Evolutionary conservation across 2,329 filamentous ascomycete genomes (phyloP).

Genomic region (Balansia obtecta): DNA sequence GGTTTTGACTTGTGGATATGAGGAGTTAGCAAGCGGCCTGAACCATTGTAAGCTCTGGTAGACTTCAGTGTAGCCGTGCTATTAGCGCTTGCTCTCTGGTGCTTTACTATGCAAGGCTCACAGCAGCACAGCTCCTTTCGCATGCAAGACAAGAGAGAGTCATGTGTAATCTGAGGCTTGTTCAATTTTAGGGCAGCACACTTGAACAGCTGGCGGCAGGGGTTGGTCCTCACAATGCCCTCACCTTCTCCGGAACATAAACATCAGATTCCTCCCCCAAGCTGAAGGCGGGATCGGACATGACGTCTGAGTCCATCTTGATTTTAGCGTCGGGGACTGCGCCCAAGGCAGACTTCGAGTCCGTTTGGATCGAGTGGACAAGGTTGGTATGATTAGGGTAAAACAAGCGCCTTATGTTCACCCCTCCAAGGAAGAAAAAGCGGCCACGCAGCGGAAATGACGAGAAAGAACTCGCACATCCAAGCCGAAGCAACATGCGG

Average conservation of each 20-base stretch:
- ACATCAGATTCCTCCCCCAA: slow-evolving; percentile 29
- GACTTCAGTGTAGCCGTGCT: background rate
- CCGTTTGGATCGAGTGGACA: background rate
- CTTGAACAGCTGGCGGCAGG: background rate
- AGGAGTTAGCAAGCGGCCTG: slow-evolving; percentile 11
- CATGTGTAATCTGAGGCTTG: background rate
- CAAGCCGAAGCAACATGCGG: slow-evolving; percentile 7
- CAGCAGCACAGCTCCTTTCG: no score
- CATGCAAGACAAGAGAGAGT: no score
- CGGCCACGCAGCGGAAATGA: slow-evolving; percentile 1
- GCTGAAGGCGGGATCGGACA: slow-evolving; percentile 39
- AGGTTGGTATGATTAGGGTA: background rate
- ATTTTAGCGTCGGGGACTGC: background rate
- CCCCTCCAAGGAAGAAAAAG: slow-evolving; percentile 2
- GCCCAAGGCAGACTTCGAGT: background rate
- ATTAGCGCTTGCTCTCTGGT: background rate
- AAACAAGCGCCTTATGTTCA: background rate
- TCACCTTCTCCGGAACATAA: slow-evolving; percentile 27
- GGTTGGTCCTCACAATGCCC: slow-evolving; percentile 7
- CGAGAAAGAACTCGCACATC: slow-evolving; percentile 5
- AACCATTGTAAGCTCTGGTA: background rate
- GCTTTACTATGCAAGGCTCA: background rate
- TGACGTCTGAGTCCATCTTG: slow-evolving; percentile 43
- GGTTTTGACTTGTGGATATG: slow-evolving; percentile 15
- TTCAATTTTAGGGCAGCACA: background rate